Conservation (phyloP, 1,139 yeast genomes). For the Kurtzmaniella quercitrusa region DNA sequence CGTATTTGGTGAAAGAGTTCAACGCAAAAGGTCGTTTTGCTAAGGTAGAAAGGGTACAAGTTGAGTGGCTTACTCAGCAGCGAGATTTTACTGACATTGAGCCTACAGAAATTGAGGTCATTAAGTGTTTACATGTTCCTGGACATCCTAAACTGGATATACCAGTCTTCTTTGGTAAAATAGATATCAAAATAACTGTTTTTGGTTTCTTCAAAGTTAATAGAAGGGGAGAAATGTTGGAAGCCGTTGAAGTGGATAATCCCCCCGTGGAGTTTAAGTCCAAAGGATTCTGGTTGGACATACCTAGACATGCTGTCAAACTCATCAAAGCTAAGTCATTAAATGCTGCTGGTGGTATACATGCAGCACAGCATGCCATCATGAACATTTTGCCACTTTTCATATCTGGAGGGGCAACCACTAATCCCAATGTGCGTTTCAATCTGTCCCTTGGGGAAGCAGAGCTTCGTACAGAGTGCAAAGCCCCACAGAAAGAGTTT, state of each 20-base stretch:
- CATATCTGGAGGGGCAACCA: slow-evolving; percentile 37
- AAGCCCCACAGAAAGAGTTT: slow-evolving; percentile 94
- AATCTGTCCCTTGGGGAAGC: slow-evolving; percentile 45
- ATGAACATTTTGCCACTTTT: slow-evolving; percentile 71
- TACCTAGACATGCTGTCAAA: slow-evolving; percentile 63
- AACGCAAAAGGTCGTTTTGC: slow-evolving; percentile 74
- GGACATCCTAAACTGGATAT: slow-evolving; percentile 36
- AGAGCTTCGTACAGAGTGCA: slow-evolving; percentile 88
- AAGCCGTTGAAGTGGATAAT: slow-evolving; percentile 87
- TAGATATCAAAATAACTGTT: slow-evolving; percentile 68
- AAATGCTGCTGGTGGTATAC: slow-evolving; percentile 87
- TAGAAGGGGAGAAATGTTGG: slow-evolving; percentile 70
- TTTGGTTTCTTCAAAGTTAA: slow-evolving; percentile 92
- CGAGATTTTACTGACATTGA: slow-evolving; percentile 92
- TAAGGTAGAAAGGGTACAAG: slow-evolving; percentile 79
- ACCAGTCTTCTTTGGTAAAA: slow-evolving; percentile 72
- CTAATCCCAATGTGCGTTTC: slow-evolving; percentile 46
- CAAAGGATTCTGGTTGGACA: slow-evolving; percentile 89
- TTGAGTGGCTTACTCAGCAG: slow-evolving; percentile 90
- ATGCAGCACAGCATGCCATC: slow-evolving; percentile 90
- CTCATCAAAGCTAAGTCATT: slow-evolving; percentile 53
- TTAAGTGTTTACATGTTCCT: slow-evolving; percentile 46
- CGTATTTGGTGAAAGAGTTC: slow-evolving; percentile 81
- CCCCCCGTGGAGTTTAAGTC: slow-evolving; percentile 72
- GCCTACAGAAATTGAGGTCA: slow-evolving; percentile 68